Evolutionary conservation across 352 stramenopile species (phyloP).

Genomic region (Phytophthora pistaciae): DNA sequence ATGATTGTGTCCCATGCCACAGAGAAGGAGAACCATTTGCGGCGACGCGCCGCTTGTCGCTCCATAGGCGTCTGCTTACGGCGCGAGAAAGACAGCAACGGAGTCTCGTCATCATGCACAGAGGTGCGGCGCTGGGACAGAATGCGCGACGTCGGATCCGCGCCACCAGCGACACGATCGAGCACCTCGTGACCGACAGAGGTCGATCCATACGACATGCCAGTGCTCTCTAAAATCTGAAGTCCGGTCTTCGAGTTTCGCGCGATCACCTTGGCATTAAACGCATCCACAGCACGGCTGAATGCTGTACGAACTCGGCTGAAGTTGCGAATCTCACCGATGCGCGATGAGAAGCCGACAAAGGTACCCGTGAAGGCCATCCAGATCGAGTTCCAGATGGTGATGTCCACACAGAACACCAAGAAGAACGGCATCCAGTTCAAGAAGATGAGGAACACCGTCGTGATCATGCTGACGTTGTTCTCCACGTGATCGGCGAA

Average conservation of each 20-base stretch:
- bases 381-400: slow-evolving; percentile 99
- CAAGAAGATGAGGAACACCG: slow-evolving; percentile 92
- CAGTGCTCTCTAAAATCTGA: slow-evolving; percentile 50
- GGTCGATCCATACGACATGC: slow-evolving; percentile 58
- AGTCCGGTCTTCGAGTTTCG: slow-evolving; percentile 78
- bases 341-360: slow-evolving; percentile 96
- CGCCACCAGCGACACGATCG: slow-evolving; percentile 53
- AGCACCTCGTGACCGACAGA: slow-evolving; percentile 66
- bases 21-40: slow-evolving; percentile 99
- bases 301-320: slow-evolving; percentile 88
- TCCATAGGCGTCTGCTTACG: slow-evolving; percentile 85
- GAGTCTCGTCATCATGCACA: slow-evolving; percentile 73
- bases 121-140: slow-evolving; percentile 45
- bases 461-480: slow-evolving; percentile 86
- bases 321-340: slow-evolving; percentile 97
- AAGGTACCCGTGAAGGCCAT: slow-evolving; percentile 97
- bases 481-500: slow-evolving; percentile 96
- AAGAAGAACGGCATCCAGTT: slow-evolving; percentile 98
- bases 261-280: slow-evolving; percentile 89
- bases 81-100: slow-evolving; percentile 86
- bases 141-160: slow-evolving; percentile 38
- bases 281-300: slow-evolving; percentile 86
- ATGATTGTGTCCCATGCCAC: slow-evolving; percentile 98
- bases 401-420: slow-evolving; percentile 98
- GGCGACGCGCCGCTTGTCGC: slow-evolving; percentile 93